phyloP scores from a whole-genome alignment of 2,329 filamentous ascomycete genomes.

The Paecilomyces sp. region DNA sequence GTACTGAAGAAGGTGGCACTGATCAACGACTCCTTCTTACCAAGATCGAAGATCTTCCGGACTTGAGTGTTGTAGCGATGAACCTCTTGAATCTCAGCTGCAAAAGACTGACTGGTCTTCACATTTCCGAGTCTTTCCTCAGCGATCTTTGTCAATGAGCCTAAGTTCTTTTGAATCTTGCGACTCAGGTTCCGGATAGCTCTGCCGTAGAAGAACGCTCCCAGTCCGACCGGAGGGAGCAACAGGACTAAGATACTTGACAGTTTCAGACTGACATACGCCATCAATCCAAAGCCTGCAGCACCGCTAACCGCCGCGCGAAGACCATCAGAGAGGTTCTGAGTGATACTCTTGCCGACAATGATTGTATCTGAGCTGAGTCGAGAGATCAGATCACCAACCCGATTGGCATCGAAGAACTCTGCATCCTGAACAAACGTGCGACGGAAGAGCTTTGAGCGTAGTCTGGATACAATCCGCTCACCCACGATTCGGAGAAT shows the following conservation, averaged over 20 bases:
- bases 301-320: constrained; percentile 81
- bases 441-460: constrained; percentile 81
- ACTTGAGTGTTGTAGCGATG: constrained; percentile 87
- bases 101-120: constrained; percentile 92
- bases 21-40: constrained; percentile 77
- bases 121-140: constrained; percentile 97
- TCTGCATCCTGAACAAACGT: constrained; percentile 98
- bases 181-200: constrained; percentile 83
- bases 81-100: constrained; percentile 85
- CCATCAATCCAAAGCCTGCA: constrained; percentile 87
- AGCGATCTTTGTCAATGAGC: constrained; percentile 89
- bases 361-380: constrained; percentile 95
- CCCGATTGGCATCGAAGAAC: constrained; percentile 96
- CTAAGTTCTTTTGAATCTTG: constrained; percentile 88
- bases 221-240: constrained; percentile 83
- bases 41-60: constrained; percentile 82
- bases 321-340: constrained; percentile 94
- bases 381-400: constrained; percentile 91
- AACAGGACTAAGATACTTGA: constrained; percentile 80
- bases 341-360: constrained; percentile 96
- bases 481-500: constrained; percentile 92
- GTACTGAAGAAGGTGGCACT: constrained; percentile 83
- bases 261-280: constrained; percentile 87
- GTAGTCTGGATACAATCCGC: constrained; percentile 80
- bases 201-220: constrained; percentile 86